Conservation (phyloP, 2,329 filamentous ascomycete genomes). For the Achaetomium macrosporum region DNA sequence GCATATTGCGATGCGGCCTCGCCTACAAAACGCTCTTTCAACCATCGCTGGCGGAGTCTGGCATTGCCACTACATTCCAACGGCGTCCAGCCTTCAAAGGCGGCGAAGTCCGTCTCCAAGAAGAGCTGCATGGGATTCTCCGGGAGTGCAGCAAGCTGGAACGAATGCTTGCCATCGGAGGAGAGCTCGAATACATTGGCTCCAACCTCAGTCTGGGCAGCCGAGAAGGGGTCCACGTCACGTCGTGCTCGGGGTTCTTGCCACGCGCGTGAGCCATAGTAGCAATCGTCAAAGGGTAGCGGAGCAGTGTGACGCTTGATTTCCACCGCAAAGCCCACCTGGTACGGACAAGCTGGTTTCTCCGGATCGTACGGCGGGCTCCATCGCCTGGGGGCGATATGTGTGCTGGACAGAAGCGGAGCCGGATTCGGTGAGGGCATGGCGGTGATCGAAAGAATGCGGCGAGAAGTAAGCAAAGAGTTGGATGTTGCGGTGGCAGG, state of each 20-base stretch:
- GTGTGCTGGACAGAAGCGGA: too few relatives aligned
- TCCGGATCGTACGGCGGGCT: constrained; percentile 5
- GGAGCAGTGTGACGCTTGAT: constrained; percentile 9
- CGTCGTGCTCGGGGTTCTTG: background rate
- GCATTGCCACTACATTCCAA: background rate
- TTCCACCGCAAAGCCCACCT: constrained; percentile 2
- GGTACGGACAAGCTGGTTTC: constrained; percentile 8
- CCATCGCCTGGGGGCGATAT: background rate
- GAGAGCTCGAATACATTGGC: constrained; percentile 1
- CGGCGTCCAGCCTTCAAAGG: constrained; percentile 1
- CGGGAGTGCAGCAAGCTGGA: background rate
- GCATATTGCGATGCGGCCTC: constrained; percentile 1
- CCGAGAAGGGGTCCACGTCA: background rate
- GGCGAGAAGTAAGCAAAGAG: too few relatives aligned
- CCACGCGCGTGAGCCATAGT: background rate
- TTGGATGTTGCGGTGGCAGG: too few relatives aligned
- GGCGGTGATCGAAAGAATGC: too few relatives aligned
- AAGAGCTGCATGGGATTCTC: constrained; percentile 5
- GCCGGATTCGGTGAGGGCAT: too few relatives aligned
- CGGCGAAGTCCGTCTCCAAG: constrained; percentile 1
- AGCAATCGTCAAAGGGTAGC: constrained; percentile 5
- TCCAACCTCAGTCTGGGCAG: constrained; percentile 1
- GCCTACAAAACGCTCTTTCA: constrained; percentile 2
- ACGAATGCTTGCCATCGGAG: background rate
- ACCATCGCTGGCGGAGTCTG: background rate